Evolutionary conservation across 2,329 filamentous ascomycete species (phyloP), one percentile per base, ranked within the genome.

Genomic region (Didymella keratinophila): DNA sequence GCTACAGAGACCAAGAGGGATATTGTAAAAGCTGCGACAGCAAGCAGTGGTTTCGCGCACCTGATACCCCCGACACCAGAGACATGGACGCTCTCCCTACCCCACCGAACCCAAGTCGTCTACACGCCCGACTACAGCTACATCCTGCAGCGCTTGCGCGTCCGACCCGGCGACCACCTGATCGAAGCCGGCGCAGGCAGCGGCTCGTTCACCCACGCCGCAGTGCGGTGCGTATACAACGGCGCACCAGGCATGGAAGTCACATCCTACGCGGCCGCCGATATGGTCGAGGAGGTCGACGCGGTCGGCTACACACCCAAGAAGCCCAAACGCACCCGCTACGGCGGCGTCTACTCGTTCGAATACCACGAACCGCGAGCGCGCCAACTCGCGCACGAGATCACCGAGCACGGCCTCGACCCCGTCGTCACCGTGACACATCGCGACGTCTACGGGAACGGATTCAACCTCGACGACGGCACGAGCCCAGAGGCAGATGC

Each of bases 61-160:
- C 80, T 95, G 18, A 81, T 95, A 16, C 88, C 88, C 12, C 91
- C 91, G 0, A 93, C 91, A 0, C 91, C 91, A 4, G 91, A 95
- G 75, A 83, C 91, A 21, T 95, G 91, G 91, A 95, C 91, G 0
- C 85, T 86, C 53, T 91, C 89, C 57, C 78, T 95, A 46, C 91
- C 91, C 1, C 91, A 95, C 73, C 83, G 91, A 60, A 95, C 91
- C 0, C 91, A 95, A 72, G 91, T 95, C 36, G 91, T 95, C 52
- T 95, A 95, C 74, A 93, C 90, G 0, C 90, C 91, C 16, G 91
- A 95, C 74, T 93, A 93, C 78, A 93, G 91, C 79, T 95, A 93
- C 72, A 87, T 95, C 47, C 80, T 95, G 11, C 90, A 93, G 69
- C 84, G 90, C 32, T 84, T 95, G 68, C 85, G 89, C 30, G 90